Evolutionary conservation across 2,329 filamentous ascomycete species (phyloP).

Genomic region (Whalleya microplaca): DNA sequence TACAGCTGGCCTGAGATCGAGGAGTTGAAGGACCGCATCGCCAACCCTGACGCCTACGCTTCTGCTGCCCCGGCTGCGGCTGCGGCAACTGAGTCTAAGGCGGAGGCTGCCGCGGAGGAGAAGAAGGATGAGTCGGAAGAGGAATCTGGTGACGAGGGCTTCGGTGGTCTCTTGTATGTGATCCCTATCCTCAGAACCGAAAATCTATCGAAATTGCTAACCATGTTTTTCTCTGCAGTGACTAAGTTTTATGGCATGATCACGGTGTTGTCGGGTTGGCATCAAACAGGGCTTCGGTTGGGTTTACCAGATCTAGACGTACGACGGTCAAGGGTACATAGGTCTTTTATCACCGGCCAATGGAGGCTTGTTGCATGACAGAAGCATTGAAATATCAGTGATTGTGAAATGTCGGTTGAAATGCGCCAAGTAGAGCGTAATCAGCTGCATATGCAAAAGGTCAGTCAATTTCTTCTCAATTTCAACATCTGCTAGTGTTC

Average conservation of each 20-base stretch:
- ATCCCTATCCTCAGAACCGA: neutral
- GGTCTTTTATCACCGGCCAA: slow-evolving; percentile 50
- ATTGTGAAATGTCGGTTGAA: slow-evolving; percentile 34
- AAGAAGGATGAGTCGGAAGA: slow-evolving; percentile 70
- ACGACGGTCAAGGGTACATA: slow-evolving; percentile 45
- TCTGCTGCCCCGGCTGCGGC: slow-evolving; percentile 74
- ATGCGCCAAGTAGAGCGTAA: slow-evolving; percentile 4
- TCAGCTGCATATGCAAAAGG: slow-evolving; percentile 38
- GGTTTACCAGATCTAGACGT: slow-evolving; percentile 45
- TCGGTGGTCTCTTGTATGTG: slow-evolving; percentile 78
- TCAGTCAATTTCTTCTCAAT: slow-evolving; percentile 44
- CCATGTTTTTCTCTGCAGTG: slow-evolving; percentile 42
- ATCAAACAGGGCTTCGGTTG: slow-evolving; percentile 47
- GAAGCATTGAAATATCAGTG: slow-evolving; percentile 4
- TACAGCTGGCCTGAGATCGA: slow-evolving; percentile 95
- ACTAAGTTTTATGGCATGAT: slow-evolving; percentile 51
- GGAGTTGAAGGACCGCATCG: slow-evolving; percentile 98
- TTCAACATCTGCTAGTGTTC: slow-evolving; percentile 35
- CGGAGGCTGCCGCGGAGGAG: slow-evolving; percentile 56
- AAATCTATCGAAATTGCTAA: slow-evolving; percentile 40
- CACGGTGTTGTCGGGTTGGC: slow-evolving; percentile 43
- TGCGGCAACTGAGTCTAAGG: slow-evolving; percentile 51
- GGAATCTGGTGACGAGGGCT: slow-evolving; percentile 71
- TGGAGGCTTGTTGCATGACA: slow-evolving; percentile 40
- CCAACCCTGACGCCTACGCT: slow-evolving; percentile 97